Conservation (phyloP, 352 stramenopile genomes). For the Phytopythium mirpurense region DNA sequence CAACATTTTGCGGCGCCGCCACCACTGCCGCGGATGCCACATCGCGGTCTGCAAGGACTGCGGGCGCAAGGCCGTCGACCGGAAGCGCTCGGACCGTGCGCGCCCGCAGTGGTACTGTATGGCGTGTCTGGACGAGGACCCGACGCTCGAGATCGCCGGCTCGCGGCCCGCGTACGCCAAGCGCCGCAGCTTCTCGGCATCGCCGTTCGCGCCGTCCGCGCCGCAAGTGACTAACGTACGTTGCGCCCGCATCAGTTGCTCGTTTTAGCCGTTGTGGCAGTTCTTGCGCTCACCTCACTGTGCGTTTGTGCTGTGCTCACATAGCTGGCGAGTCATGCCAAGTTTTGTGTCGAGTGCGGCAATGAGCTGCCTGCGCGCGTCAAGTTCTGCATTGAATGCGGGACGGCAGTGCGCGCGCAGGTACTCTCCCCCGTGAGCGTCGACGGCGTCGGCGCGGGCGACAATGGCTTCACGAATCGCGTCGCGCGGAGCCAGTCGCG, state of each 20-base stretch:
- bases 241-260: too few species aligned
- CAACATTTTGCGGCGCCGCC: conserved; percentile 73
- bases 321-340: conserved; percentile 56
- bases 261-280: too few species aligned
- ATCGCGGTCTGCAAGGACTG: conserved; percentile 84
- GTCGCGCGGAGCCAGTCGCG: conserved; percentile 33
- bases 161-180: conserved; percentile 43
- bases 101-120: conserved; percentile 80
- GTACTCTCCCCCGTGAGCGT: conserved; percentile 44
- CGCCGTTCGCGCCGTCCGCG: conserved; percentile 24
- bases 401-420: conserved; percentile 53
- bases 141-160: conserved; percentile 59
- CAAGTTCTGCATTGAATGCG: conserved; percentile 87
- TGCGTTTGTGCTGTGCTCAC: background rate
- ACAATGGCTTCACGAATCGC: conserved; percentile 17
- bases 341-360: conserved; percentile 84
- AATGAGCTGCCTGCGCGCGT: conserved; percentile 70
- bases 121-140: conserved; percentile 57
- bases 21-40: conserved; percentile 83
- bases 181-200: conserved; percentile 56
- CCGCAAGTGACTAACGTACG: conserved; percentile 47
- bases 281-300: background rate
- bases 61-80: conserved; percentile 69
- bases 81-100: conserved; percentile 38
- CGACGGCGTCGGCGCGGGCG: conserved; percentile 16